Percentiles rank a stretch among this genome's conserved stretches.
These are phyloP conservation scores for Galerina marginata DNA, from an alignment of 768 basidiomycete species.

Conservation along the genomic window DNA sequence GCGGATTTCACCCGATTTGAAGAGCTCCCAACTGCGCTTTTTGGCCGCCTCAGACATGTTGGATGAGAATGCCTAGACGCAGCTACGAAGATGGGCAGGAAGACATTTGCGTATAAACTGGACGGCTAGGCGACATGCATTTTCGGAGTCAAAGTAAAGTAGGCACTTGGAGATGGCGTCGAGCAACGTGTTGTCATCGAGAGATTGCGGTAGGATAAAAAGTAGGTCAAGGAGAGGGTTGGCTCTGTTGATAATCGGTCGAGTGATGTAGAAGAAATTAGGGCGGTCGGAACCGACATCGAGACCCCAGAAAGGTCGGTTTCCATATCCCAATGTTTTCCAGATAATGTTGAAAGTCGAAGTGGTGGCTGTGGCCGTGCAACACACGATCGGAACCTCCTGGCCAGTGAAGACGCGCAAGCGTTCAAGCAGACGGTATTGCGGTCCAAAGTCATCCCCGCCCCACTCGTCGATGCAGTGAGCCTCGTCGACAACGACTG, in stretches of 20 bases:
- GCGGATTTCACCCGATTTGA: slow-evolving; percentile 18
- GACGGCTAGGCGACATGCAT: slow-evolving; percentile 16
- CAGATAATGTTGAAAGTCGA: too few relatives aligned
- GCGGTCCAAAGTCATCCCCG: slow-evolving; percentile 28
- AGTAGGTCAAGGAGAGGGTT: slow-evolving; percentile 21
- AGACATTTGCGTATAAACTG: slow-evolving; percentile 22
- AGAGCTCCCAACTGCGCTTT: slow-evolving; percentile 20
- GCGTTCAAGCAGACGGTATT: slow-evolving; percentile 27
- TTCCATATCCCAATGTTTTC: too few relatives aligned
- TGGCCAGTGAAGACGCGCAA: slow-evolving; percentile 29
- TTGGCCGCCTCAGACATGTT: slow-evolving; percentile 23
- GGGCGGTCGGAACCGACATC: too few relatives aligned
- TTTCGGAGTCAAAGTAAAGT: slow-evolving; percentile 26
- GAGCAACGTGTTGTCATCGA: slow-evolving; percentile 13
- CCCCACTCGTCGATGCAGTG: too few relatives aligned
- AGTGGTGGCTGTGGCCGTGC: too few relatives aligned
- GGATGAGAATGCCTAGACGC: slow-evolving; percentile 27
- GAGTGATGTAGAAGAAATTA: too few relatives aligned
- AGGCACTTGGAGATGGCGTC: slow-evolving; percentile 21
- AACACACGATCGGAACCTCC: too few relatives aligned
- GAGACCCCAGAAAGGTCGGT: too few relatives aligned
- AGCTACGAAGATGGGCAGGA: slow-evolving; percentile 22
- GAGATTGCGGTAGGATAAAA: slow-evolving; percentile 17
- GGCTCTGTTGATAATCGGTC: too few relatives aligned
- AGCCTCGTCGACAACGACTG: slow-evolving; percentile 39